phyloP scores from a whole-genome alignment of 163 green algal genomes.

The Scenedesmus sp. region DNA sequence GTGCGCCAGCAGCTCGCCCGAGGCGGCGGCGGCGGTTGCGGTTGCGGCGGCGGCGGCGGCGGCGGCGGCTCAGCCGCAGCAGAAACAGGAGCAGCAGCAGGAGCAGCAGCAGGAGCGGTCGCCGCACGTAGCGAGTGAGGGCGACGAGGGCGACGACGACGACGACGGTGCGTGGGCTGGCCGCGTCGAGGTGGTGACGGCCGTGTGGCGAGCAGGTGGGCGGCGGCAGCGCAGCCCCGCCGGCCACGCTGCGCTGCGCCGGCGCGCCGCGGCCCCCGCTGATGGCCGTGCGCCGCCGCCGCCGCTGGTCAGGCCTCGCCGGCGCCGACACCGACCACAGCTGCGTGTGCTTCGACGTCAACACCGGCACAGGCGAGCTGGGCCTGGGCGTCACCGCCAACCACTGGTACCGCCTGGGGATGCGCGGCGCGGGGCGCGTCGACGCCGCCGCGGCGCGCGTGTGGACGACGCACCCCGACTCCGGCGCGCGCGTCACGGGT shows the following conservation, averaged over 20 bases:
- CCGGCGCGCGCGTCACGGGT: neutral
- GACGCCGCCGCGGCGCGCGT: neutral
- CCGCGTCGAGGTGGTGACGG: conserved; percentile 22
- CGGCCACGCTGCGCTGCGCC: too few relatives aligned
- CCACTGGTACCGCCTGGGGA: conserved; percentile 53
- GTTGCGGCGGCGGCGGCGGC: too few relatives aligned
- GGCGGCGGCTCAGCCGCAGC: neutral
- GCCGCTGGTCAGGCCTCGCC: conserved; percentile 34
- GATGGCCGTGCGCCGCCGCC: neutral
- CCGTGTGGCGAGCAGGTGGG: conserved; percentile 25
- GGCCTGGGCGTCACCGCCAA: conserved; percentile 26
- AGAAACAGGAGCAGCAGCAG: neutral
- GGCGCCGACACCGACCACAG: conserved; percentile 47
- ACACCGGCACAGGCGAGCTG: conserved; percentile 25
- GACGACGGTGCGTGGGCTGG: neutral
- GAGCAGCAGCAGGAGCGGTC: conserved; percentile 7
- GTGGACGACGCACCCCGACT: conserved; percentile 26
- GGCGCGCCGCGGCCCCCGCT: too few relatives aligned
- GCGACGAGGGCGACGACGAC: neutral
- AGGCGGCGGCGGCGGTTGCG: too few relatives aligned
- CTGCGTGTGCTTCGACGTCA: conserved; percentile 46
- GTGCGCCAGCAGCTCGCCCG: too few relatives aligned
- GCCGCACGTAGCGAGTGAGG: too few relatives aligned
- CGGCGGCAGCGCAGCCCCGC: too few relatives aligned
- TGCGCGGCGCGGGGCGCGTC: neutral